Evolutionary conservation across 2,329 filamentous ascomycete species (phyloP).

Genomic region (Aspergillus sp.): DNA sequence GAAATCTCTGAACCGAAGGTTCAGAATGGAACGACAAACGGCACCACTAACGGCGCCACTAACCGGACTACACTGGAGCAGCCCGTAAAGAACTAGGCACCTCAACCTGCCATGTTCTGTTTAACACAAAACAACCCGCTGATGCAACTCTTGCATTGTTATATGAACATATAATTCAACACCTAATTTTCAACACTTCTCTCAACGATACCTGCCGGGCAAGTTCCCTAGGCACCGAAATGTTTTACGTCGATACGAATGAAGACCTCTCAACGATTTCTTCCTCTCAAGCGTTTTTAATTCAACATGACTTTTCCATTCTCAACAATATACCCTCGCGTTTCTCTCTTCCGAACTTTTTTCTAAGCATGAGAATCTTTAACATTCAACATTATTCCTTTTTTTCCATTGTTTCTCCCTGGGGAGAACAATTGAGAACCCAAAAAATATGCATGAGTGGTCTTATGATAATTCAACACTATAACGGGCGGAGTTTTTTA

Average conservation of each 20-base stretch:
- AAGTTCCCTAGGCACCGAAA: constrained; percentile 18
- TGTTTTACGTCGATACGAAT: constrained; percentile 41
- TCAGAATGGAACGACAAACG: constrained; percentile 21
- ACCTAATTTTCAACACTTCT: constrained; percentile 39
- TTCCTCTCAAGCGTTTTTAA: constrained; percentile 38
- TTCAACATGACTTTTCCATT: constrained; percentile 36
- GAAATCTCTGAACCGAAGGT: constrained; percentile 20
- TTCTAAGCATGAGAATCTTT: constrained; percentile 20
- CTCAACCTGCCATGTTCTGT: constrained; percentile 11
- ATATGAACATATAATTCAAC: constrained; percentile 32
- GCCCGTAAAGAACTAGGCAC: constrained; percentile 25
- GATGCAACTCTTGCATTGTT: constrained; percentile 12
- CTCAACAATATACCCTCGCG: constrained; percentile 35
- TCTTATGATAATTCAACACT: constrained; percentile 24
- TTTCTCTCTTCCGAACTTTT: constrained; percentile 19
- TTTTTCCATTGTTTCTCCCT: constrained; percentile 4
- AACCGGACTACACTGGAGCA: constrained; percentile 19
- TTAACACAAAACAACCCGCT: constrained; percentile 1
- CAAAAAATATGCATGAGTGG: constrained; percentile 8
- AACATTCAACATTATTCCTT: constrained; percentile 15
- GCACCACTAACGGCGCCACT: constrained; percentile 15
- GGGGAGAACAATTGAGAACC: not conserved
- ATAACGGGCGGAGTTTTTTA: constrained; percentile 22
- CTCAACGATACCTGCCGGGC: constrained; percentile 35
- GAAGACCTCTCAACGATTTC: constrained; percentile 45